Percentiles rank a stretch among this genome's conserved stretches.
Conservation (phyloP, 1,139 yeast species). For the Taphrina sp. region DNA sequence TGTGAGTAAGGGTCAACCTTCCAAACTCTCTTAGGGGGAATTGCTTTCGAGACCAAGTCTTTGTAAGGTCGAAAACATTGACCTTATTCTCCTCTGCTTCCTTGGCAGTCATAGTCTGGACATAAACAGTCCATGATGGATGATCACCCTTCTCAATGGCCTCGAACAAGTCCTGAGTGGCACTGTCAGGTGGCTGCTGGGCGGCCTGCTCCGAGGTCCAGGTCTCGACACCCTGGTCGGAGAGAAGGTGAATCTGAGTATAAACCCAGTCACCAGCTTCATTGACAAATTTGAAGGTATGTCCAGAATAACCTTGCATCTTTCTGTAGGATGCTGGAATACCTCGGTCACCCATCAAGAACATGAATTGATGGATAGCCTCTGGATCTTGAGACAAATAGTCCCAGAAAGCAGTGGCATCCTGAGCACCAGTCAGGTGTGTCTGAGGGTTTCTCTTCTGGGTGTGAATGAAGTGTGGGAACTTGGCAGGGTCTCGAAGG, state of each 20-base stretch:
- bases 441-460: slow-evolving; percentile 83
- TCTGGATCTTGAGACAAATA: slow-evolving; percentile 64
- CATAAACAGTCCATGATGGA: slow-evolving; percentile 65
- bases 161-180: slow-evolving; percentile 58
- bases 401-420: slow-evolving; percentile 70
- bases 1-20: slow-evolving; percentile 64
- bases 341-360: slow-evolving; percentile 68
- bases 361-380: slow-evolving; percentile 61
- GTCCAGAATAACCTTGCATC: slow-evolving; percentile 73
- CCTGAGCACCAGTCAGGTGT: slow-evolving; percentile 58
- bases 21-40: slow-evolving; percentile 76
- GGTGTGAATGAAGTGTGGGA: slow-evolving; percentile 88
- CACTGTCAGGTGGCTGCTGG: slow-evolving; percentile 60
- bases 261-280: slow-evolving; percentile 62
- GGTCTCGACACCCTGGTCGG: slow-evolving; percentile 65
- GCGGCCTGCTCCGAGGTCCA: slow-evolving; percentile 59
- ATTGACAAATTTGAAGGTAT: slow-evolving; percentile 65
- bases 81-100: slow-evolving; percentile 56
- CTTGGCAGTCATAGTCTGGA: slow-evolving; percentile 71
- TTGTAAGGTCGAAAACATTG: slow-evolving; percentile 68
- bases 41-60: slow-evolving; percentile 76
- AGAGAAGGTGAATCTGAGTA: slow-evolving; percentile 62
- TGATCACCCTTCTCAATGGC: slow-evolving; percentile 58
- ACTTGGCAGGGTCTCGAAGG: slow-evolving; percentile 80
- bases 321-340: slow-evolving; percentile 63